Base-by-base conservation (phyloP, 257 asterid genomes). In the Solanum ossicruentum region DNA sequence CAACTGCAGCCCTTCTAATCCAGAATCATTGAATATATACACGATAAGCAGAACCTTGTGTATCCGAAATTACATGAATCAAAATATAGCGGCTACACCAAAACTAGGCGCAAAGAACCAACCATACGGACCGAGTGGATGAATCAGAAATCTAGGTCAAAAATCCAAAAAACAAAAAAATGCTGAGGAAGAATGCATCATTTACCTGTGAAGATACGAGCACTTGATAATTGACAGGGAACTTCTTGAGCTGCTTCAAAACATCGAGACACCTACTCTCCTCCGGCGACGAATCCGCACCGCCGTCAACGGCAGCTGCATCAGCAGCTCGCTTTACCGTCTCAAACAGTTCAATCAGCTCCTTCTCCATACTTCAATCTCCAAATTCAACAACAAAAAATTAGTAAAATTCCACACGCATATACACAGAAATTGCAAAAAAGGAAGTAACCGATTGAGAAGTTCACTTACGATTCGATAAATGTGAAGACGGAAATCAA, bases 131-230 rank as follows among this genome's bases (percentile, higher is more conserved):
- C 41, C 41, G 6, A 36, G 41, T 36, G 41, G 41, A 36, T 36
- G 6, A 36, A 36, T 36, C 41, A 36, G 41, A 17, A 17, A 43
- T 43, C 7, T n/a, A 43, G 21, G 20, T 66, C 12, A 66, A 28
- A 32, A 66, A 65, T 18, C 3, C 3, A 1, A 57, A 57, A 57
- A 17, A 10, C 49, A 55, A 57, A 60, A 10, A 66, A 75, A 73
- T 12, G 8, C 60, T 3, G 10, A 28, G 52, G 51, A 23, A 84
- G 41, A 84, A 83, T 63, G 66, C 73, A n/a, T 61, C 73, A 43
- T 49, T 49, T 84, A 94, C 99, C 98, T 94, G 96, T 12, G 98
- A 90, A 75, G 98, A 93, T 43, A 96, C 98, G 75, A 96, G 97
- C 84, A 96, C 90, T 51, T 93, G 92, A 87, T 96, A 96, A 89